Evolutionary conservation across 306 rosid species (phyloP).

Genomic region (Casuarina glauca): DNA sequence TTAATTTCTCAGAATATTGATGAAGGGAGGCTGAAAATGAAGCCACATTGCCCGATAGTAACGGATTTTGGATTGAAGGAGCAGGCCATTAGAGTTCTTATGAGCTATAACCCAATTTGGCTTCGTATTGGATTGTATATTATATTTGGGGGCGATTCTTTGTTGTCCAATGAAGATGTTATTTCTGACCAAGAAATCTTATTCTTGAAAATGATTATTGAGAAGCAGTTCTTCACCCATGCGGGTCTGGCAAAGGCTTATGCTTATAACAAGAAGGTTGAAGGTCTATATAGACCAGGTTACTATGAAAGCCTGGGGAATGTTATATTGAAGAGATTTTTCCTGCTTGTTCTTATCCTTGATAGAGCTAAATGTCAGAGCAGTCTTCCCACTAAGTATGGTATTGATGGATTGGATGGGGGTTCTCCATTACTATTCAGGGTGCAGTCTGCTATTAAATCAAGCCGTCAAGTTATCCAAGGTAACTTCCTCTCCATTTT

Average conservation of each 20-base stretch:
- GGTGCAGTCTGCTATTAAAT: constrained; percentile 58
- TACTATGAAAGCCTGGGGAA: constrained; percentile 88
- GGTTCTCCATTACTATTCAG: constrained; percentile 88
- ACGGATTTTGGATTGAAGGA: constrained; percentile 79
- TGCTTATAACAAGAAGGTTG: constrained; percentile 90
- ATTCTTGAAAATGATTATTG: constrained; percentile 76
- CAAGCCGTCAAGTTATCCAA: constrained; percentile 70
- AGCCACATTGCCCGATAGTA: constrained; percentile 83
- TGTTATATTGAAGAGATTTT: constrained; percentile 68
- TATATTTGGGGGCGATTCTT: constrained; percentile 78
- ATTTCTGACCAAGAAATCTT: constrained; percentile 57
- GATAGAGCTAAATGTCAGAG: constrained; percentile 86
- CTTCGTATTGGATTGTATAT: constrained; percentile 74
- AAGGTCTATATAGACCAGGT: constrained; percentile 86
- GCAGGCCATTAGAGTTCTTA: constrained; percentile 54
- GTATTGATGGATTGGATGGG: constrained; percentile 92
- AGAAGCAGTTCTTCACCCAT: constrained; percentile 69
- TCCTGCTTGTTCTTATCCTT: constrained; percentile 73
- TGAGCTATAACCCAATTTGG: constrained; percentile 84
- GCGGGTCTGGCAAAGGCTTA: constrained; percentile 63
- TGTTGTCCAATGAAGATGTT: constrained; percentile 55
- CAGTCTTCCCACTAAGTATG: constrained; percentile 77
- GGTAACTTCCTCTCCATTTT: constrained; percentile 44
- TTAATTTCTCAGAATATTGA: constrained; percentile 60
- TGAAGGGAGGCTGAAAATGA: constrained; percentile 83